Evolutionary conservation across 1,139 yeast genomes (phyloP).

Genomic region (Yamadazyma trypodendri): DNA sequence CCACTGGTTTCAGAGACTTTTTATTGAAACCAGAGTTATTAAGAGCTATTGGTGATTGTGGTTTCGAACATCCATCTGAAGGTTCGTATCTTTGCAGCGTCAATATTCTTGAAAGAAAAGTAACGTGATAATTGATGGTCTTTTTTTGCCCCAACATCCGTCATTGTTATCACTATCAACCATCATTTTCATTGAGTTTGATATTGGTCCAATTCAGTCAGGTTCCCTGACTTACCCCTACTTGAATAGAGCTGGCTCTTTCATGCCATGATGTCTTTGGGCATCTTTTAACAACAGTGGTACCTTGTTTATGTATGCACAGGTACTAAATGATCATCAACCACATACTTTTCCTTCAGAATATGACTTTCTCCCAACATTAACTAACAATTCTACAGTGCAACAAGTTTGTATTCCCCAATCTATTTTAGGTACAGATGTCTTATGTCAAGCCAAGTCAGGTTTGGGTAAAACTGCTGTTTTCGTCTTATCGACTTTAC

Average conservation of each 20-base stretch:
- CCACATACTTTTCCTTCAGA: neutral
- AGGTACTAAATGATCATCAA: no score
- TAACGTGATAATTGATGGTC: neutral
- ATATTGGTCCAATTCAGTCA: no score
- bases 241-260: no score
- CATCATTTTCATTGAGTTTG: no score
- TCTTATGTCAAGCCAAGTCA: constrained; percentile 97
- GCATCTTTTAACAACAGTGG: no score
- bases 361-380: neutral
- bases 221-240: no score
- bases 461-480: constrained; percentile 99
- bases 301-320: no score
- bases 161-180: no score
- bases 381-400: constrained; percentile 43
- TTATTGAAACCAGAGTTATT: constrained; percentile 92
- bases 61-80: constrained; percentile 99
- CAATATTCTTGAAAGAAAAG: constrained; percentile 1
- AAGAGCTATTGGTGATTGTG: constrained; percentile 98
- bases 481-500: constrained; percentile 91
- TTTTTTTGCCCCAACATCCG: no score
- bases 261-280: no score
- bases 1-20: constrained; percentile 98
- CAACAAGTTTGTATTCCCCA: constrained; percentile 99
- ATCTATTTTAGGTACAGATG: constrained; percentile 96
- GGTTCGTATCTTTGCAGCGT: constrained; percentile 54